Evolutionary conservation across 176 grass and related monocot species (phyloP).

Genomic region (sorghum (Sorghum bicolor)): Sorghum_bicolor_NCBIv3 NC_012876.2:2813001-2813500

Average conservation of each 20-base stretch:
- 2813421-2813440: conserved; percentile 21
- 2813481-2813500: conserved; percentile 27
- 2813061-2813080: conserved; percentile 63
- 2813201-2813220: conserved; percentile 29
- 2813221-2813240: conserved; percentile 37
- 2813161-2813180: conserved; percentile 56
- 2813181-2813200: conserved; percentile 32
- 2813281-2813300: conserved; percentile 40
- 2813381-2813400: conserved; percentile 23
- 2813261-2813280: conserved; percentile 57
- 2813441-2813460: conserved; percentile 25
- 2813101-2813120: conserved; percentile 59
- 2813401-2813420: background rate
- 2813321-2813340: conserved; percentile 43
- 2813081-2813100: conserved; percentile 56
- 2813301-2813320: conserved; percentile 33
- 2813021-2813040: conserved; percentile 60
- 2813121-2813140: conserved; percentile 60
- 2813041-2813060: conserved; percentile 72
- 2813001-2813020: conserved; percentile 24
- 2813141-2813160: conserved; percentile 68
- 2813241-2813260: conserved; percentile 36
- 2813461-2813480: conserved; percentile 17
- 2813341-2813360: conserved; percentile 37
- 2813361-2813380: conserved; percentile 33